Percentiles rank a stretch among this genome's conserved stretches.
Evolutionary conservation across 306 rosid species (phyloP).

Genomic region (Ammopiptanthus mongolicus): DNA sequence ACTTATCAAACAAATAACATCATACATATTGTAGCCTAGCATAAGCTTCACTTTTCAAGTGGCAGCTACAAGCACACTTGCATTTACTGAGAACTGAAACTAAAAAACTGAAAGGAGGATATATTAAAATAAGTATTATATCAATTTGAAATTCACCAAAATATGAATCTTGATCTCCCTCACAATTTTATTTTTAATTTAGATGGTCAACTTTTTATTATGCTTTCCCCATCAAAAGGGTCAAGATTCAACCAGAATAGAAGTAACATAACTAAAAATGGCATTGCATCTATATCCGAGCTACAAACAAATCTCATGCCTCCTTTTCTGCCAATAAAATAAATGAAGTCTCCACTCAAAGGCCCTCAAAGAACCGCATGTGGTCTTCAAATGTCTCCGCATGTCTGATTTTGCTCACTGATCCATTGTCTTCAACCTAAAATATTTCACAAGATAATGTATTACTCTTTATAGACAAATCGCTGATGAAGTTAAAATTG

Average conservation of each 20-base stretch:
- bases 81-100: neutral
- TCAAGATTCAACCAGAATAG: neutral
- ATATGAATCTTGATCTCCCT: too few relatives aligned
- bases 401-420: slow-evolving; percentile 81
- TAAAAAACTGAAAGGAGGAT: neutral
- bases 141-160: neutral
- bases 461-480: too few relatives aligned
- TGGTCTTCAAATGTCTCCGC: slow-evolving; percentile 87
- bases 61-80: neutral
- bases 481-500: neutral
- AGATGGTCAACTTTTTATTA: neutral
- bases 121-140: too few relatives aligned
- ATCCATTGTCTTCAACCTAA: slow-evolving; percentile 78
- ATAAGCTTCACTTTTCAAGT: neutral
- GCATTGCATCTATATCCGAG: neutral
- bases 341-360: slow-evolving; percentile 31
- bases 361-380: slow-evolving; percentile 66
- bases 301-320: slow-evolving; percentile 2
- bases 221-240: neutral
- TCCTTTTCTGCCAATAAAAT: neutral
- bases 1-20: neutral
- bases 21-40: neutral
- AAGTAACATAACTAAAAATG: neutral
- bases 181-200: too few relatives aligned
- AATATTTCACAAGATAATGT: neutral